Evolutionary conservation across 352 stramenopile species (phyloP).

Genomic region (Pythium sp.): DNA sequence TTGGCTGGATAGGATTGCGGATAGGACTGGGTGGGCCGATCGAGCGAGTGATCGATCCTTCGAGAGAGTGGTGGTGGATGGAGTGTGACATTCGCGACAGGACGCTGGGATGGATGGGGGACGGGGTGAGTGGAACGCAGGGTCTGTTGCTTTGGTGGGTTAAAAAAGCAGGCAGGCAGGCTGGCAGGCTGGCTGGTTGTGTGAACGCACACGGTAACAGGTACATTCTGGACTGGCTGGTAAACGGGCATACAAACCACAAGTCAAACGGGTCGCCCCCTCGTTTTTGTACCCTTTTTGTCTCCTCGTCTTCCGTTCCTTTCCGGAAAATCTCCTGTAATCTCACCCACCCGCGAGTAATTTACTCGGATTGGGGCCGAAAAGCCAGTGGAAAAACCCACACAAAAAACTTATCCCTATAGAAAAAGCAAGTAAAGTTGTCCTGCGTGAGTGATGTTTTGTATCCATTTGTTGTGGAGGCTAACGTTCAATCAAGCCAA

Average conservation of each 20-base stretch:
- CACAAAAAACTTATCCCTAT: no score
- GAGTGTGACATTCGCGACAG: constrained; percentile 15
- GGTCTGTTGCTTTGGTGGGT: neutral
- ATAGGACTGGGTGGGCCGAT: neutral
- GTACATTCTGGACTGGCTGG: constrained; percentile 1
- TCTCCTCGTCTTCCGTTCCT: neutral
- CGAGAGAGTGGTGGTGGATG: constrained; percentile 10
- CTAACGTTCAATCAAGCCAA: no score
- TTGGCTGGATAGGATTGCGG: neutral
- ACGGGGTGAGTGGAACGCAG: constrained; percentile 3
- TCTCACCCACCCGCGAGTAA: neutral
- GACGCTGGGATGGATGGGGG: neutral
- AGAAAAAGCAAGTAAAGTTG: no score
- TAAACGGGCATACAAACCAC: constrained; percentile 3
- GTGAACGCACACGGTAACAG: neutral
- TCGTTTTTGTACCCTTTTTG: constrained; percentile 10
- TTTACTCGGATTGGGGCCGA: neutral
- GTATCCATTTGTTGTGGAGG: no score
- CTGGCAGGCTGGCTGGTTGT: neutral
- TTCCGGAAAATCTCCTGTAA: neutral
- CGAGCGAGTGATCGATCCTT: constrained; percentile 2
- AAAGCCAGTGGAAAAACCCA: neutral
- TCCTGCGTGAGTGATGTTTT: no score
- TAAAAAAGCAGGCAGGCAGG: neutral
- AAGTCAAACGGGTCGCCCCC: neutral